Base-by-base conservation (phyloP, 2,329 filamentous ascomycete species). In the Cadophora sp. region DNA sequence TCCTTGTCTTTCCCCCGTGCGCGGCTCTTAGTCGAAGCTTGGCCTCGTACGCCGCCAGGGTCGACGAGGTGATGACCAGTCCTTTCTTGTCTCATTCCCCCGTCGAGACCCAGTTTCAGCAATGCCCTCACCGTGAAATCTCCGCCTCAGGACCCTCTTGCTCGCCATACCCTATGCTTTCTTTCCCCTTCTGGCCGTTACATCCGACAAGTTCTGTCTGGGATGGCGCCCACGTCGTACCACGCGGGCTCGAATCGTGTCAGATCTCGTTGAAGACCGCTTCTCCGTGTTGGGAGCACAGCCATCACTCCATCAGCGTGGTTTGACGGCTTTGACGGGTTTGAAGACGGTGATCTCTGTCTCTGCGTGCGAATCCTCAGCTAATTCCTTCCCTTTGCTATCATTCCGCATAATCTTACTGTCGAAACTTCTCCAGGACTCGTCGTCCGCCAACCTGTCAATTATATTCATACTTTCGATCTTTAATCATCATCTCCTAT, bases 261-360 rank as follows among this genome's bases (percentile, higher is more conserved):
- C 68, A 70, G 62, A 56, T 62, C 63, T 60, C 56, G 30, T 33
- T 30, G 56, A 39, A 20, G 22, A 45, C 30, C 39, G 64, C 43
- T 59, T 45, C 53, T 65, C 65, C 63, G 59, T 68, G 65, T 68
- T 39, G 66, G 61, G 65, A 67, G 64, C 65, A 66, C 65, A 61
- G 62, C 68, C 71, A 60, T 69, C 63, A 67, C 66, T 22, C 67
- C 68, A 71, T 64, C 43, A 59, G 53, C 47, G 22, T 18, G 27
- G 36, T 43, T 41, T 51, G 48, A 51, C 41, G 41, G 24, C 9
- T 27, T 58, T 43, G 5, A 16, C 33, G 43, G 39, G 70, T 72
- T 72, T 72, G 70, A 70, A 45, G 20, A 47, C 61, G 56, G 66
- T 66, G 53, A 70, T 67, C 66, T 67, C 66, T 72, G 65, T 65